phyloP scores from a whole-genome alignment of 2,329 filamentous ascomycete species.

The Fusarium tuaranense region DNA sequence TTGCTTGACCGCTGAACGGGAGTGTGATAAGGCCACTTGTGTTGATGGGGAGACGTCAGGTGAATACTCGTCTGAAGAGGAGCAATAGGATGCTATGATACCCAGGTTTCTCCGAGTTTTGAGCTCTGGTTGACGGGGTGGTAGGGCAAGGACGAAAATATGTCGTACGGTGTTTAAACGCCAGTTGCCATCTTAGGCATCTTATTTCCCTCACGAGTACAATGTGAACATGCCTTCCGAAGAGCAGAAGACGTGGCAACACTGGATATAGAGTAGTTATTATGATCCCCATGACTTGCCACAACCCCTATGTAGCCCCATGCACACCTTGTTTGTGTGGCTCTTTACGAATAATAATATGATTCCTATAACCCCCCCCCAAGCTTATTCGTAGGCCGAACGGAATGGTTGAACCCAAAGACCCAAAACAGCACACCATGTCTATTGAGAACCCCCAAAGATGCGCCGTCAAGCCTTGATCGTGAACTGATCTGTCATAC shows the following conservation, averaged over 20 bases:
- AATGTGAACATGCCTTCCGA: accelerated
- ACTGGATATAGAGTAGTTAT: neutral
- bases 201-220: neutral
- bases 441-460: neutral
- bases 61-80: neutral
- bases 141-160: neutral
- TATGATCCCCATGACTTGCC: neutral
- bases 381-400: neutral
- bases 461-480: neutral
- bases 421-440: neutral
- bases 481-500: neutral
- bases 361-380: neutral
- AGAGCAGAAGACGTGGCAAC: neutral
- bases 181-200: neutral
- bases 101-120: neutral
- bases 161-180: neutral
- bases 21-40: neutral
- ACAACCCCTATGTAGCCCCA: neutral
- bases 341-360: neutral
- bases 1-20: too few species aligned
- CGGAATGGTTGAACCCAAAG: neutral
- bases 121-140: neutral
- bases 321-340: neutral
- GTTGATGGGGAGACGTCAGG: too few species aligned
- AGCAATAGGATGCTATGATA: neutral